These are phyloP conservation scores for Scedosporium apiospermum DNA, from an alignment of 2,329 filamentous ascomycete species.

Conservation along the genomic window DNA sequence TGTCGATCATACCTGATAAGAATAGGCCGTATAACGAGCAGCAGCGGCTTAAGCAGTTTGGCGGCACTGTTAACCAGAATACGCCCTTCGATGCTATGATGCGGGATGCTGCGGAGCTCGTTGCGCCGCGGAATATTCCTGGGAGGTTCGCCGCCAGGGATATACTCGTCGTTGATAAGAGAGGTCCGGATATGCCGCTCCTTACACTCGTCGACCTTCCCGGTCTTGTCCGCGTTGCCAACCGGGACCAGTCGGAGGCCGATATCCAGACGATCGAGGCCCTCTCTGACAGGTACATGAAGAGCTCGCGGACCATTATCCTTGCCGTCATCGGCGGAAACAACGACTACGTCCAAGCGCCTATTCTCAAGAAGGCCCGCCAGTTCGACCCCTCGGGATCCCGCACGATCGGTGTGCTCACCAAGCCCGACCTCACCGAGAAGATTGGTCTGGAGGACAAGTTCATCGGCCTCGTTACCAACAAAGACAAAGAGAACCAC, in stretches of 20 bases:
- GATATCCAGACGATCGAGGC: conserved; percentile 43
- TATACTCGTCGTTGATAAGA: conserved; percentile 49
- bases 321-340: conserved; percentile 46
- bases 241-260: conserved; percentile 39
- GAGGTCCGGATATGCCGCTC: conserved; percentile 48
- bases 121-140: conserved; percentile 38
- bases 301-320: conserved; percentile 44
- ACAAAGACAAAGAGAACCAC: conserved; percentile 38
- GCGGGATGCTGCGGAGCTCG: conserved; percentile 39
- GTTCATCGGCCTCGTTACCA: conserved; percentile 42
- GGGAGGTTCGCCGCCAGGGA: conserved; percentile 42
- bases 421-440: conserved; percentile 43
- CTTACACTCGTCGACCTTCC: conserved; percentile 54
- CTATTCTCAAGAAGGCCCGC: conserved; percentile 39
- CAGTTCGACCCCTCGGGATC: conserved; percentile 39
- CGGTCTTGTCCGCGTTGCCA: conserved; percentile 45
- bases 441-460: conserved; percentile 43
- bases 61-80: conserved; percentile 32
- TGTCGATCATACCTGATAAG: conserved; percentile 47
- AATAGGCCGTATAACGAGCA: conserved; percentile 36
- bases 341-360: conserved; percentile 43
- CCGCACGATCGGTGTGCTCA: conserved; percentile 41
- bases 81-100: conserved; percentile 41
- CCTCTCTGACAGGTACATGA: conserved; percentile 45
- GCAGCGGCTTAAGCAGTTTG: conserved; percentile 35